Evolutionary conservation across 768 basidiomycete species (phyloP), one percentile per base, ranked within the genome.

Genomic region (Boletus speciosus): DNA sequence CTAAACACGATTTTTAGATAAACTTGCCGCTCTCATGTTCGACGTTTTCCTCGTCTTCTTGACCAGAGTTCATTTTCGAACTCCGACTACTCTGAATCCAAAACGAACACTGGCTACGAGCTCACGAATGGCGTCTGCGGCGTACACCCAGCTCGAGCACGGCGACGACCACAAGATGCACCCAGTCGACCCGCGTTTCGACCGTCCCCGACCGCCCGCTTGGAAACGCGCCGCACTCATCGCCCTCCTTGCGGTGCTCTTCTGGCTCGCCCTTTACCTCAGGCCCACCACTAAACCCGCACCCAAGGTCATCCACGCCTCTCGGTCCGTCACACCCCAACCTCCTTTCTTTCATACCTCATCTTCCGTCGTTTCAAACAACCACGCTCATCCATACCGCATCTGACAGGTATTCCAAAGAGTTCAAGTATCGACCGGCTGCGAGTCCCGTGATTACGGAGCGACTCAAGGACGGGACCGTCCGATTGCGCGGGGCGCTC

Each of bases 401-500:
- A 35, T 37, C n/a, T 2, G 15, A 14, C 52, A 93, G 92, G 57
- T 94, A 93, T 65, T 92, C 89, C 12, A 85, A 87, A 56, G 85
- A 91, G 62, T 81, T 80, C 74, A 90, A 85, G 69, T 93, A 80
- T 66, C 76, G 91, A 23, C 91, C 92, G 0, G 91, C 92, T 11
- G 90, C 91, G 6, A 91, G 88, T 55, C 90, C 92, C 11, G 74
- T 93, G 40, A 78, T 93, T 59, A 92, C 88, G 0, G 88, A 93
- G 65, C 78, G 74, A 19, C 71, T 93, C 56, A 81, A 81, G 58
- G 89, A 90, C 58, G 90, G 90, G 0, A 76, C 82, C 5, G 69
- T 81, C 8, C 77, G 83, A 9, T 61, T 94, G 37, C 74, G 90
- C n/a, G 92, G 92, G 1, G 90, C 87, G 1, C 69, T 70, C 11